These are phyloP conservation scores for Themeda triandra DNA, from an alignment of 176 grass and related monocot genomes.

Conservation along the genomic window DNA sequence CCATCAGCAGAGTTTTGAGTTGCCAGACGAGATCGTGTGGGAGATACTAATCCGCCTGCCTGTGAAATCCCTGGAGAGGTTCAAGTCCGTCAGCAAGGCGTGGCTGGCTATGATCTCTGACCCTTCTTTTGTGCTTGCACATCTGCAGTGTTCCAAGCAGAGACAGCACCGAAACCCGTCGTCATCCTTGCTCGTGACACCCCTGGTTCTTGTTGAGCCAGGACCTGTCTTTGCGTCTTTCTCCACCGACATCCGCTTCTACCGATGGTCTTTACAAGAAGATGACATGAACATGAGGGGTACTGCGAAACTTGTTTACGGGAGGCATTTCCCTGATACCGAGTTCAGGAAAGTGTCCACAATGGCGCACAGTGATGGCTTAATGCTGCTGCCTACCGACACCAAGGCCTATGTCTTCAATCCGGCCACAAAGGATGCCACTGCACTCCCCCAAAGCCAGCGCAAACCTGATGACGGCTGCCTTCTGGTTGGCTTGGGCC, in stretches of 20 bases:
- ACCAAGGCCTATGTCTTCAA: conserved; percentile 1
- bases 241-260: not conserved
- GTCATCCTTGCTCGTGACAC: conserved; percentile 4
- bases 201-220: not conserved
- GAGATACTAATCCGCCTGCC: not conserved
- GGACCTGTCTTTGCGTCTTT: too few species aligned
- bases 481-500: not conserved
- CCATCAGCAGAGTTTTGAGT: not conserved
- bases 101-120: not conserved
- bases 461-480: not conserved
- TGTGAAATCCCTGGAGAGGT: not conserved
- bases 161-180: not conserved
- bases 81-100: not conserved
- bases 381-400: not conserved
- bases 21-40: not conserved
- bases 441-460: not conserved
- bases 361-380: conserved; percentile 10
- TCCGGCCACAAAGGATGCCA: conserved; percentile 1
- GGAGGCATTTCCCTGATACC: not conserved
- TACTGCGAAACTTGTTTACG: not conserved
- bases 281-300: not conserved
- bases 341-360: not conserved
- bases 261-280: not conserved
- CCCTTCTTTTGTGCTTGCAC: not conserved
- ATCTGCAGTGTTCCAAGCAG: not conserved